A percentile compares a stretch with the other conserved stretches of the same genome.
Conservation (phyloP, 2,329 filamentous ascomycete species). For the Alternaria ethzedia region DNA sequence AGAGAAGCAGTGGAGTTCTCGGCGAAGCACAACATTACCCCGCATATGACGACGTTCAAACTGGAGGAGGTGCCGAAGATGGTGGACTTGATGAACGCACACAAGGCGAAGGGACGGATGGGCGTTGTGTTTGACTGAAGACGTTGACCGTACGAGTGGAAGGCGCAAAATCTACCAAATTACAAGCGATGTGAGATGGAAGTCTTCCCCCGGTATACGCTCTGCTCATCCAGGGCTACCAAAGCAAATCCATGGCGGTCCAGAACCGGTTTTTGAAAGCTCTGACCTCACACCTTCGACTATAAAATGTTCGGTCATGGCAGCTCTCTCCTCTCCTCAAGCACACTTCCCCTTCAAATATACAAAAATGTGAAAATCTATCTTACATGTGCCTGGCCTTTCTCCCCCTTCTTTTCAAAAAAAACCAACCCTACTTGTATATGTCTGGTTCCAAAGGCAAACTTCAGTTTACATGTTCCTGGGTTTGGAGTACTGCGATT, state of each 20-base stretch:
- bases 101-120: constrained; percentile 40
- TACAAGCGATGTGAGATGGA: background rate
- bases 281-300: too few species aligned
- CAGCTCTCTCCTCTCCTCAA: background rate
- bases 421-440: too few species aligned
- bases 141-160: background rate
- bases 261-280: background rate
- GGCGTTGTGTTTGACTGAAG: constrained; percentile 35
- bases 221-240: background rate
- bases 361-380: too few species aligned
- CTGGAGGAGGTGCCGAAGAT: constrained; percentile 45
- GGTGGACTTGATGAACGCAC: constrained; percentile 43
- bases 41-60: constrained; percentile 36
- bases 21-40: constrained; percentile 42
- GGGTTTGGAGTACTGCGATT: background rate
- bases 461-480: too few species aligned
- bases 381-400: too few species aligned
- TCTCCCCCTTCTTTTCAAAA: too few species aligned
- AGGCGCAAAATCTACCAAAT: too few species aligned
- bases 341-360: background rate
- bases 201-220: background rate
- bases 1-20: constrained; percentile 41
- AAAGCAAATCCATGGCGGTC: background rate
- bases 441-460: too few species aligned
- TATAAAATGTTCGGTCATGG: too few species aligned